Evolutionary conservation across 345 rosid species (phyloP), one percentile per base, ranked within the genome.

Genomic region (Murraya paniculata): DNA sequence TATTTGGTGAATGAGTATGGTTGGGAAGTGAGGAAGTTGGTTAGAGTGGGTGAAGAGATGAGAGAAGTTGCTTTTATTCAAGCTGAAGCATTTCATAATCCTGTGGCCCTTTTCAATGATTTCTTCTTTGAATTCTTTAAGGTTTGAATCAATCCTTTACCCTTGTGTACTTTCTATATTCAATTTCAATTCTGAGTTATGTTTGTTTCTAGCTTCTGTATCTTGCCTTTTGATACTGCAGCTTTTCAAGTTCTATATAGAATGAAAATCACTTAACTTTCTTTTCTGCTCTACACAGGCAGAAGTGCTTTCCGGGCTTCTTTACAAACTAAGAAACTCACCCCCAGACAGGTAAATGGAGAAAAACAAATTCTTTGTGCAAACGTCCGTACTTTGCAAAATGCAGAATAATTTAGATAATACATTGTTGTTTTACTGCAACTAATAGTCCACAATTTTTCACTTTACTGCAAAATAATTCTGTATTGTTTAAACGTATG

Each of bases 21-120:
- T 7, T 95, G 99, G 98, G 82, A 77, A 7, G 97, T 89, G 25
- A 83, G 97, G 84, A 86, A 90, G 56, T 57, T 95, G 87, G 84
- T 64, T 27, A 81, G 27, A 19, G 86, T 87, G 72, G 86, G 83
- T 68, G 85, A 50, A 18, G 96, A 92, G 82, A 88, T 89, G 59
- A 88, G 84, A 83, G 84, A 85, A 77, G 98, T 87, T 56, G 89
- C 92, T 82, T 81, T 71, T 1, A 83, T 92, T 77, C 99, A 93
- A 71, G 96, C 95, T 5, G 91, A 93, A 69, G 98, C 99, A 55
- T 95, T 95, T 75, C 96, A 93, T 59, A 79, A 79, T 24, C 97
- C 98, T 4, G 70, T 82, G 16, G 83, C 88, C 70, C 67, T 95
- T 48, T 93, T 91, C 67, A 83, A 93, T 80, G 90, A 93, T 66